phyloP scores from a whole-genome alignment of 345 rosid genomes.

The Eucalyptus albens region DNA sequence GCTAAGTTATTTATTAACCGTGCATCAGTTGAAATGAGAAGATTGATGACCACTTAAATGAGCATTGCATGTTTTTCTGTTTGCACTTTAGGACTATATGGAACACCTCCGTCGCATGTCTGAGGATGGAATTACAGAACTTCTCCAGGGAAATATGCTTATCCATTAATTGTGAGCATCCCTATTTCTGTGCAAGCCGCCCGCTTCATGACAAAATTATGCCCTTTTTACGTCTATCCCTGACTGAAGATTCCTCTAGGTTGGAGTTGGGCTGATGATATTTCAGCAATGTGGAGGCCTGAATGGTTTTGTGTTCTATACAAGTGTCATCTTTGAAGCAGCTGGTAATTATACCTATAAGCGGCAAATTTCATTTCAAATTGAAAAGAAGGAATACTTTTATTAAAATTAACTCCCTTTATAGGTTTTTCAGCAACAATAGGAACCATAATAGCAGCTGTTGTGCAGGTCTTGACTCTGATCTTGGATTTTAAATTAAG shows the following conservation, averaged over 20 bases:
- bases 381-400: not conserved
- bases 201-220: not conserved
- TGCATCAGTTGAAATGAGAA: not conserved
- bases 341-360: conserved; percentile 9
- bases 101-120: not conserved
- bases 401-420: not conserved
- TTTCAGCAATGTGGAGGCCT: conserved; percentile 31
- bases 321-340: conserved; percentile 8
- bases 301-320: conserved; percentile 23
- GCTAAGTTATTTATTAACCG: not conserved
- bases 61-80: not conserved
- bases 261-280: conserved; percentile 28
- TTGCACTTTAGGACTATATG: conserved; percentile 8
- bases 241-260: not conserved
- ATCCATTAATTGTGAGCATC: not conserved
- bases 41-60: not conserved
- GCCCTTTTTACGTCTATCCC: not conserved
- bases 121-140: not conserved
- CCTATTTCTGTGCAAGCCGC: not conserved
- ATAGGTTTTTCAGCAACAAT: conserved; percentile 18
- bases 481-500: not conserved
- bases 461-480: conserved; percentile 11
- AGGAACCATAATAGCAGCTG: conserved; percentile 10
- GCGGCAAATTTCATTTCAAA: not conserved
- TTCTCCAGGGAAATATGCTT: conserved; percentile 8